Evolutionary conservation across 1,284 basidiomycete species (phyloP), one percentile per base, ranked within the genome.

Genomic region (Ustilago shanxiensis): DNA sequence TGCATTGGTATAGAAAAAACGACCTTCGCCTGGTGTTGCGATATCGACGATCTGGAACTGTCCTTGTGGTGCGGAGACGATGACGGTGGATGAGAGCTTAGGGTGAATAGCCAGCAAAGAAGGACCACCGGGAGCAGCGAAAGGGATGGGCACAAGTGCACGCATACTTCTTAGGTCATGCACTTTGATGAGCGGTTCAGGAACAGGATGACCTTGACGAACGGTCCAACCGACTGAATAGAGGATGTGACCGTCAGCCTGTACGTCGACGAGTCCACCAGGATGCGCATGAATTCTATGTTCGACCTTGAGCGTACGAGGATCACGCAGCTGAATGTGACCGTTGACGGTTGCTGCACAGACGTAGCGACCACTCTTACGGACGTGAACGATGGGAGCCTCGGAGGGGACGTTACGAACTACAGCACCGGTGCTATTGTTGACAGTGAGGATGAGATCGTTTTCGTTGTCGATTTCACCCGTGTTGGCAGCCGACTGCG

Each of bases 181-280:
- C 11, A 98, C 89, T 86, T 97, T 96, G 78, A 99, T 93, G 28
- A 97, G 88, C 1, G 95, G 93, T 85, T 98, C 96, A 0, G 94
- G 92, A 57, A 93, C 90, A 1, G 95, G 94, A 51, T 93, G 92
- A 22, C 93, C 92, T 86, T 94, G 93, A 47, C 85, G 75, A n/a
- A 86, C 72, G 14, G 85, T 83, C 83, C 84, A 86, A 14, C 85
- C 85, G 44, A 84, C 78, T 41, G 74, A 80, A 65, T 83, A 86
- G 52, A 86, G 56, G 33, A 82, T 65, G 65, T 84, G 77, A 26
- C 79, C 81, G 31, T 86, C 84, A 16, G 81, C 80, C 55, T 85
- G 82, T 28, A 86, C 68, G 53, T 85, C 85, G 61, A 85, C 78
- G 18, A 86, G 65, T 2, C 85, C 85, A 45, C 85, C 85, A n/a